phyloP scores from a whole-genome alignment of 495 filamentous ascomycete genomes.

The Lasiosphaeria hispida region DNA sequence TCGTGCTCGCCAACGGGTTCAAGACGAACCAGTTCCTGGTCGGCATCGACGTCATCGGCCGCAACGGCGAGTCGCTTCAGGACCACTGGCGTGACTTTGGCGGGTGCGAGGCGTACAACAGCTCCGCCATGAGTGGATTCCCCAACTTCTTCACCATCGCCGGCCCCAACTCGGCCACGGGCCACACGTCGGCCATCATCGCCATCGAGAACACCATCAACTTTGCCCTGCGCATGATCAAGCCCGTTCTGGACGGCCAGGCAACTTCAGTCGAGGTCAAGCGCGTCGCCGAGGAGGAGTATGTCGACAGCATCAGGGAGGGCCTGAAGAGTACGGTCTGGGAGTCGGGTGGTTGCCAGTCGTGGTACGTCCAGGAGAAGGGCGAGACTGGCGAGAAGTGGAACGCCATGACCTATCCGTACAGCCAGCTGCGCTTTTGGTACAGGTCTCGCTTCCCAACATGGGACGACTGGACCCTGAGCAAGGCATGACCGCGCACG shows the following conservation, averaged over 20 bases:
- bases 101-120: conserved; percentile 36
- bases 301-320: conserved; percentile 24
- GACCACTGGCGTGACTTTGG: conserved; percentile 30
- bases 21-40: neutral
- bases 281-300: conserved; percentile 30
- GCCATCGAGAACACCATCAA: conserved; percentile 33
- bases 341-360: neutral
- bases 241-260: conserved; percentile 28
- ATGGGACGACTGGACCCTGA: conserved; percentile 14
- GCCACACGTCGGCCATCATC: conserved; percentile 36
- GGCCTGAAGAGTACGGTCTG: conserved; percentile 48
- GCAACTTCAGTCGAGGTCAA: conserved; percentile 35
- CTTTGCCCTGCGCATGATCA: conserved; percentile 22
- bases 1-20: conserved; percentile 6
- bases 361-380: neutral
- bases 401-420: conserved; percentile 10
- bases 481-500: too few species aligned
- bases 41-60: conserved; percentile 21
- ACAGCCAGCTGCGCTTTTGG: conserved; percentile 7
- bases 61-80: conserved; percentile 19
- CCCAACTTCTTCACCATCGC: conserved; percentile 35
- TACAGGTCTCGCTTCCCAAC: conserved; percentile 4
- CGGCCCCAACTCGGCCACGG: conserved; percentile 34
- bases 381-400: neutral
- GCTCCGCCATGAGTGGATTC: conserved; percentile 29